Evolutionary conservation across 2,329 filamentous ascomycete species (phyloP), one percentile per base, ranked within the genome.

Genomic region (Huntiella abstrusa): DNA sequence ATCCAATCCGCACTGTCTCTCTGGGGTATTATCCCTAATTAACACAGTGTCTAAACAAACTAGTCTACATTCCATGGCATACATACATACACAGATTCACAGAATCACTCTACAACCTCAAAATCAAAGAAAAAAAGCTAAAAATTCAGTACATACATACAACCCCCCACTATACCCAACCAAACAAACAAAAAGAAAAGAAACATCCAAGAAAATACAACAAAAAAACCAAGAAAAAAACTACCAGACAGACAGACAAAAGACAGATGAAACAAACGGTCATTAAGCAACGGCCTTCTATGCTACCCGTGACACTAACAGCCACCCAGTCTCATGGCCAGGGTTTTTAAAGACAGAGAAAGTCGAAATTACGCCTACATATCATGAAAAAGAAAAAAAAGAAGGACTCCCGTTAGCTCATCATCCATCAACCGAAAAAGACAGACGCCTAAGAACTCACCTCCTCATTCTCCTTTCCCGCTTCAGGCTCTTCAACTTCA

Each of bases 401-500:
- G 16, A 16, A 3, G 22, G 15, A 13, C 34, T 11, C 34, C 34
- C 34, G 12, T 16, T n/a, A 36, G 15, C 34, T 8, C 34, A 15
- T 36, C 34, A n/a, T n/a, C 12, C 34, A 33, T 13, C 40, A 42
- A 42, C 40, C 40, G 4, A 15, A 11, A 4, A 34, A 13, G 12
- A 5, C 13, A 13, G 12, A 5, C 13, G 15, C 28, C 11, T 15
- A 28, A 40, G 17, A 49, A 41, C 48, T 12, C 44, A 49, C 51
- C 34, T 58, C 57, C 33, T 58, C 57, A 15, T 59, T 55, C 17
- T 55, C 54, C 41, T 54, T 58, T 35, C 57, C 47, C 32, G 13
- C 41, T n/a, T 43, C 22, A 7, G 6, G 6, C 44, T 65, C 61
- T 41, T 59, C 55, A 43, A 63, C 58, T 22, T 56, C 51, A 52